Percentiles rank a stretch among this genome's conserved stretches.
phyloP scores from a whole-genome alignment of 495 filamentous ascomycete genomes.

The Neurospora sp. region DNA sequence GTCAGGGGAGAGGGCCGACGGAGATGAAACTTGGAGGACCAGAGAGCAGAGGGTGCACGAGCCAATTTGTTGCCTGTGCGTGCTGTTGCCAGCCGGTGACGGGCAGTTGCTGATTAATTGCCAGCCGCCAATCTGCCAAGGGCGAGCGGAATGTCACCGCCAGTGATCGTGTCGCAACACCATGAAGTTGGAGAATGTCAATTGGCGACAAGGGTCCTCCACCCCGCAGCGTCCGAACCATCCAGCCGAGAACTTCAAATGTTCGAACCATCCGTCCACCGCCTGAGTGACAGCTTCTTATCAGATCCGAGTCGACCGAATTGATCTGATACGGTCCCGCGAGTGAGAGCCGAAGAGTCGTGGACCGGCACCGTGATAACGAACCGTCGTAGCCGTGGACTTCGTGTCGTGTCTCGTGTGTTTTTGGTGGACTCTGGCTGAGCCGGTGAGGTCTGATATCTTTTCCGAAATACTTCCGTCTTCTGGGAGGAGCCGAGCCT shows the following conservation, averaged over 20 bases:
- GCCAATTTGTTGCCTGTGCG: neutral
- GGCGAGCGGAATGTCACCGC: neutral
- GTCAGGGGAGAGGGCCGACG: neutral
- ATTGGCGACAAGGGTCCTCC: neutral
- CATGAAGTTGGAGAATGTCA: neutral
- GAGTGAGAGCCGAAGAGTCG: neutral
- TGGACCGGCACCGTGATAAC: neutral
- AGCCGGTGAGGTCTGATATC: neutral
- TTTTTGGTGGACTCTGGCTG: neutral
- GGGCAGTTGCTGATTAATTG: neutral
- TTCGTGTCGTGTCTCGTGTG: neutral
- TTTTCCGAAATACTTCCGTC: neutral
- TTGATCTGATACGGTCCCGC: neutral
- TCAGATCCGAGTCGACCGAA: neutral
- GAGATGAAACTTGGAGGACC: neutral
- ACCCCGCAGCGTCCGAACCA: neutral
- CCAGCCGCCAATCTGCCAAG: neutral
- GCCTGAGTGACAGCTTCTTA: neutral
- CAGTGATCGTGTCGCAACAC: neutral
- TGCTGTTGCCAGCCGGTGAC: neutral
- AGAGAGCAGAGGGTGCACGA: neutral
- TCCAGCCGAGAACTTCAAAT: neutral
- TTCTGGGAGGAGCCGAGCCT: neutral
- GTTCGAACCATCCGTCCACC: neutral
- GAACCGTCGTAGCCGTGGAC: neutral